A percentile compares a stretch with the other conserved stretches of the same genome.
Conservation (phyloP, 2,329 filamentous ascomycete species). For the Rutstroemia sp. region DNA sequence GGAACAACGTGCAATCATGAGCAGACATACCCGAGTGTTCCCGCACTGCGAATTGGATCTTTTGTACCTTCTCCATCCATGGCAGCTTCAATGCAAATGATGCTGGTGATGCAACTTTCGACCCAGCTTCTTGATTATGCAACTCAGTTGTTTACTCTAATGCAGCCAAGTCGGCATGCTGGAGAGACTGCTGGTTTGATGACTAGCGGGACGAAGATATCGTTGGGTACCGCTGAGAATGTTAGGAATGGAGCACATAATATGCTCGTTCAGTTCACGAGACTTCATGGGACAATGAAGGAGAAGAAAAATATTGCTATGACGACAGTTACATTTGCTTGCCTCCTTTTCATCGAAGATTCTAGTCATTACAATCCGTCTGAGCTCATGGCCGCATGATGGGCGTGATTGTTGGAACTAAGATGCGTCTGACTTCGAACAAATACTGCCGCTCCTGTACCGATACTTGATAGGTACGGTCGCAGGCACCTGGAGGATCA, state of each 20-base stretch:
- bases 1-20: constrained; percentile 2
- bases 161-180: not conserved
- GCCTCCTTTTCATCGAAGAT: too few relatives aligned
- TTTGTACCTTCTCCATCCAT: constrained; percentile 14
- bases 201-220: not conserved
- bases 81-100: constrained; percentile 18
- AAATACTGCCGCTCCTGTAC: too few relatives aligned
- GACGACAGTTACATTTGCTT: too few relatives aligned
- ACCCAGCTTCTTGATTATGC: constrained; percentile 15
- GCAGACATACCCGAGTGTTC: constrained; percentile 4
- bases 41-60: constrained; percentile 16
- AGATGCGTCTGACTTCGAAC: too few relatives aligned
- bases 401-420: too few relatives aligned
- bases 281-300: not conserved
- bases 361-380: too few relatives aligned
- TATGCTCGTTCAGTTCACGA: not conserved
- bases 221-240: not conserved
- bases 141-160: constrained; percentile 12
- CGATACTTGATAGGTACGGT: too few relatives aligned
- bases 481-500: too few relatives aligned
- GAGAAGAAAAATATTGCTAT: too few relatives aligned
- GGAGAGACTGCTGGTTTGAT: not conserved
- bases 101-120: constrained; percentile 16
- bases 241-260: not conserved
- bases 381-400: too few relatives aligned